Conservation (phyloP, 2,329 filamentous ascomycete genomes). For the Aspergillus sp. region DNA sequence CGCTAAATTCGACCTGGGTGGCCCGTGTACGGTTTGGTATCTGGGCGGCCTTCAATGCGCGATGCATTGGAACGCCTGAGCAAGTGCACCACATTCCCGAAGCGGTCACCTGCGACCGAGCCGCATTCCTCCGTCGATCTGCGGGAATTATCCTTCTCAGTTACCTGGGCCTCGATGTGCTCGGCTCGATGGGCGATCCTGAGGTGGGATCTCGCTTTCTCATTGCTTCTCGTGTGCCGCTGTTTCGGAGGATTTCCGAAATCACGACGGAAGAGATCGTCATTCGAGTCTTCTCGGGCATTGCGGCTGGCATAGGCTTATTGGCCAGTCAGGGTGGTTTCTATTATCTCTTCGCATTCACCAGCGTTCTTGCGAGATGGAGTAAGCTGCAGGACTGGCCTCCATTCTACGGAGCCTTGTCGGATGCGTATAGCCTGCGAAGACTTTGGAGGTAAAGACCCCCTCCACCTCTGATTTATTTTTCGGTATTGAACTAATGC, state of each 20-base stretch:
- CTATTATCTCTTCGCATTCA: constrained; percentile 5
- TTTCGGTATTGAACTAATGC: neutral
- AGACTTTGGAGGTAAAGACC: constrained; percentile 10
- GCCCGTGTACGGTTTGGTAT: constrained; percentile 4
- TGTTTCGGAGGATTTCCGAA: neutral
- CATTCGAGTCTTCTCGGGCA: neutral
- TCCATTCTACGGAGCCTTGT: constrained; percentile 8
- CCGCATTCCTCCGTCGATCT: neutral
- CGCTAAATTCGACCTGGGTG: neutral
- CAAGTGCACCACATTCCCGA: constrained; percentile 3
- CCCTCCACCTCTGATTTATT: too few relatives aligned
- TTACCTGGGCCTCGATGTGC: constrained; percentile 1
- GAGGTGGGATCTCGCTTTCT: constrained; percentile 4
- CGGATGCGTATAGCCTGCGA: constrained; percentile 7
- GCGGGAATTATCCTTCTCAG: neutral
- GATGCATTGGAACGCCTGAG: constrained; percentile 9
- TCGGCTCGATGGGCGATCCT: neutral
- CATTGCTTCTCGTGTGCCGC: neutral
- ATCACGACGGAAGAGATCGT: constrained; percentile 2
- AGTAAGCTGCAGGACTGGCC: constrained; percentile 7
- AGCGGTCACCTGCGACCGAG: neutral
- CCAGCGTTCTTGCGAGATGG: neutral
- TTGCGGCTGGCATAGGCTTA: neutral
- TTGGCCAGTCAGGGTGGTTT: constrained; percentile 1
- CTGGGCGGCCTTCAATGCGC: constrained; percentile 3